A percentile compares a stretch with the other conserved stretches of the same genome.
phyloP scores from a whole-genome alignment of 2,329 filamentous ascomycete genomes.

The Xylariomycetidae sp. region DNA sequence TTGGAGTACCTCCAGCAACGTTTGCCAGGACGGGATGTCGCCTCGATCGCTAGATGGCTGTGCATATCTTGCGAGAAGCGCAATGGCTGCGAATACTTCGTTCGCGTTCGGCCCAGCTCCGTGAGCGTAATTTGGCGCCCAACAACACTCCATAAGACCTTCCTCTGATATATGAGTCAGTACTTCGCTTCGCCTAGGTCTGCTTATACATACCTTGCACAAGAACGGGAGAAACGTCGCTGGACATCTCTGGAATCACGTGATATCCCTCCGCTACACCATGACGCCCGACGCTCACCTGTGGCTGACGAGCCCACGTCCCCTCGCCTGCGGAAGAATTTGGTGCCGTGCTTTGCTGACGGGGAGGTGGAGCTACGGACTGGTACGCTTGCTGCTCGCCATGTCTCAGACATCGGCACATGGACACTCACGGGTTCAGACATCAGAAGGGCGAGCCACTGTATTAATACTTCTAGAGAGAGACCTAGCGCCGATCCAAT shows the following conservation, averaged over 20 bases:
- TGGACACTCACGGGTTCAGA: conserved; percentile 12
- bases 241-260: conserved; percentile 25
- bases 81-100: no score
- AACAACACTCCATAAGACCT: no score
- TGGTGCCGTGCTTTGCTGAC: no score
- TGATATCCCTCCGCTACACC: conserved; percentile 21
- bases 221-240: conserved; percentile 3
- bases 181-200: no score
- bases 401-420: conserved; percentile 20
- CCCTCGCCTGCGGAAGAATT: conserved; percentile 16
- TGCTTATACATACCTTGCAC: no score
- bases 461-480: conserved; percentile 22
- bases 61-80: no score
- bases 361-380: conserved; percentile 3
- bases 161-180: no score
- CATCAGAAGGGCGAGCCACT: conserved; percentile 17
- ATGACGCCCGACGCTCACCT: conserved; percentile 11
- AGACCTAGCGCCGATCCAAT: conserved; percentile 18
- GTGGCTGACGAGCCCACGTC: conserved; percentile 13
- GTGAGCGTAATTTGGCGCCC: no score
- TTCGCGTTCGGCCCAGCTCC: no score
- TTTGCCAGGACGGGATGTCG: conserved; percentile 1
- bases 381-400: conserved; percentile 13
- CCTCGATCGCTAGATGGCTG: no score
- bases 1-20: conserved; percentile 4